Evolutionary conservation across 371 early-diverging fungal species (phyloP), one percentile per base, ranked within the genome.

Genomic region (Aphelidium insulamus): DNA sequence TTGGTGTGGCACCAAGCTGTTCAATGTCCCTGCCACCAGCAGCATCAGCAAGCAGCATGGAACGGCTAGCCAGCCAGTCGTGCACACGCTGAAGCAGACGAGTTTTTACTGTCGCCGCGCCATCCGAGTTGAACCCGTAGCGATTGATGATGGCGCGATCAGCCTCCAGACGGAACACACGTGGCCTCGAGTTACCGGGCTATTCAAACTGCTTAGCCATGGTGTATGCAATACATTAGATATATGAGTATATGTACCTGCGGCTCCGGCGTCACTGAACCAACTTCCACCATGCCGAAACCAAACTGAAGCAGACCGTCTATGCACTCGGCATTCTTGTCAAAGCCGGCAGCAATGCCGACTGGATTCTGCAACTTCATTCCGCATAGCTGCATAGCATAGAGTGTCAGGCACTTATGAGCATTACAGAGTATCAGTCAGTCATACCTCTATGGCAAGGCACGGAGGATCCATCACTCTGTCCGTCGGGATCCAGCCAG

Each of bases 101-200:
- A 4, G 54, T 38, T 14, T 41, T 50, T 16, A 68, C 72, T 7
- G 34, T 49, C 11, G 44, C 49, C 40, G 66, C 66, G 12, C 85
- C 85, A 15, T 69, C 72, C 30, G 74, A 76, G 53, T 81, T 81
- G 60, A 84, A 69, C 4, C 85, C 85, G 51, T 80, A 80, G 20
- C 85, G 69, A 53, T 84, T 84, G 39, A 84, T 77, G 29, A 73
- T 66, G 12, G 79, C 75, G 17, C 50, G 46, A 44, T 70, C 77
- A 21, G 59, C 54, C 2, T 57, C 46, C 6, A 81, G 50, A 8
- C 82, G 61, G 59, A 84, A 84, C 50, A 81, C 55, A 26, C 83
- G 58, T 35, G 80, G 77, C 41, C 52, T 45, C 16, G 80, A 67
- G 56, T 84, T 84, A 15, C 85, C 85, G 2, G 60, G 58, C 67